A percentile compares a stretch with the other conserved stretches of the same genome.
phyloP scores from a whole-genome alignment of 148 eudicot genomes.

The Selenicereus undatus region DNA sequence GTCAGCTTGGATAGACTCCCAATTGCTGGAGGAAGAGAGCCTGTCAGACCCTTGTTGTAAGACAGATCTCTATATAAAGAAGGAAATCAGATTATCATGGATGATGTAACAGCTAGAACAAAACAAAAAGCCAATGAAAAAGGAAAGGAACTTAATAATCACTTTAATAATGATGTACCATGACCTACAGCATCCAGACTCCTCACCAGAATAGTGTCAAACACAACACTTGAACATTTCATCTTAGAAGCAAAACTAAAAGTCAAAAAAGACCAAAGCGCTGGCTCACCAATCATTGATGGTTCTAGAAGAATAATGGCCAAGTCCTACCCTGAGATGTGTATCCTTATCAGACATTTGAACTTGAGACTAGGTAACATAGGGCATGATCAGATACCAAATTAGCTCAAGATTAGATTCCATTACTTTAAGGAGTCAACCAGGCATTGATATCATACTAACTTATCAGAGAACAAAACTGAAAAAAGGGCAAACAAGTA shows the following conservation, averaged over 20 bases:
- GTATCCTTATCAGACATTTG: neutral
- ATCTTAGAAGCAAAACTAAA: neutral
- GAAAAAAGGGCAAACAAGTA: neutral
- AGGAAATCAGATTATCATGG: constrained; percentile 4
- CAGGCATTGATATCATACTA: neutral
- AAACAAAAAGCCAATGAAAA: neutral
- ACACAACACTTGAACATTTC: neutral
- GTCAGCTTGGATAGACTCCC: constrained; percentile 50
- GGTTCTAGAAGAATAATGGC: no score
- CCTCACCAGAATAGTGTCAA: neutral
- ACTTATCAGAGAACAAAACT: neutral
- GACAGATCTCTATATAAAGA: constrained; percentile 62
- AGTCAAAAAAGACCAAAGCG: no score
- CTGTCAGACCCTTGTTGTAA: constrained; percentile 59
- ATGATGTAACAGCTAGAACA: neutral
- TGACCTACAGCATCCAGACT: neutral
- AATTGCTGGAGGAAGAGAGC: constrained; percentile 61
- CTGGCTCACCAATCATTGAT: no score
- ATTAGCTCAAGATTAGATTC: neutral
- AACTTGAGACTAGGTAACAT: neutral
- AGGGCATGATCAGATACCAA: neutral
- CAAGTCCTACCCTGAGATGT: neutral
- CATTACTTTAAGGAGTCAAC: neutral
- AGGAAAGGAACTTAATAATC: neutral
- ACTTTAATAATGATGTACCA: neutral